Percentiles rank a stretch among this genome's conserved stretches.
phyloP scores from a whole-genome alignment of 768 basidiomycete genomes.

The Leccinellum luteum region DNA sequence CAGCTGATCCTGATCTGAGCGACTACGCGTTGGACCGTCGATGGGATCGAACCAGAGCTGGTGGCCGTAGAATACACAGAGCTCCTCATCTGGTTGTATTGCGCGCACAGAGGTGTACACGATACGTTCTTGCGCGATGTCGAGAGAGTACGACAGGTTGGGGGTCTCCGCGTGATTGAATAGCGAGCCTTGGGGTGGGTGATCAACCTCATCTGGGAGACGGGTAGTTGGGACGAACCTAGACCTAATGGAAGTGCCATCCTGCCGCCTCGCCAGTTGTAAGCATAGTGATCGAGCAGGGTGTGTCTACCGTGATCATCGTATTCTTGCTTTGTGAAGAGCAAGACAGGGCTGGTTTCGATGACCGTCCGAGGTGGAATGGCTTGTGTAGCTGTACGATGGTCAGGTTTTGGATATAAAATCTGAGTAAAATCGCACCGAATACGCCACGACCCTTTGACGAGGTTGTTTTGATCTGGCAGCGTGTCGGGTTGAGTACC shows the following conservation, averaged over 20 bases:
- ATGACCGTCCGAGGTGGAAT: slow-evolving; percentile 59
- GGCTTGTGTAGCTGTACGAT: slow-evolving; percentile 33
- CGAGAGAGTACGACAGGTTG: slow-evolving; percentile 66
- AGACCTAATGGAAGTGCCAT: slow-evolving; percentile 80
- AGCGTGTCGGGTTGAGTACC: slow-evolving; percentile 45
- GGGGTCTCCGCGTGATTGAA: slow-evolving; percentile 76
- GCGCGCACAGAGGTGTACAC: slow-evolving; percentile 54
- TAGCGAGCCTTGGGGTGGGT: slow-evolving; percentile 58
- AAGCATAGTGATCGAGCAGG: slow-evolving; percentile 71
- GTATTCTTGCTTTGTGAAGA: slow-evolving; percentile 72
- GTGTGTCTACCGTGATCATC: slow-evolving; percentile 59
- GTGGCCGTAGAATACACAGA: slow-evolving; percentile 76
- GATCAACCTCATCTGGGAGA: background rate
- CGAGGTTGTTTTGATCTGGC: slow-evolving; percentile 41
- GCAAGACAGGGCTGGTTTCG: slow-evolving; percentile 83
- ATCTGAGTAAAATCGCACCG: slow-evolving; percentile 37
- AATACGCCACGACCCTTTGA: slow-evolving; percentile 64
- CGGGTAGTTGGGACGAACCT: slow-evolving; percentile 41
- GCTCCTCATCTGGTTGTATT: slow-evolving; percentile 62
- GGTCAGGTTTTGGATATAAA: background rate
- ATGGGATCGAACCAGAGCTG: slow-evolving; percentile 61
- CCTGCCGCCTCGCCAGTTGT: slow-evolving; percentile 68
- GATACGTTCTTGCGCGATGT: slow-evolving; percentile 55
- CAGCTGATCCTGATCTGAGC: background rate
- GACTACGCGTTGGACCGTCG: slow-evolving; percentile 12